These are phyloP conservation scores for Penicillium chermesinum DNA, from an alignment of 495 filamentous ascomycete species.

Conservation along the genomic window DNA sequence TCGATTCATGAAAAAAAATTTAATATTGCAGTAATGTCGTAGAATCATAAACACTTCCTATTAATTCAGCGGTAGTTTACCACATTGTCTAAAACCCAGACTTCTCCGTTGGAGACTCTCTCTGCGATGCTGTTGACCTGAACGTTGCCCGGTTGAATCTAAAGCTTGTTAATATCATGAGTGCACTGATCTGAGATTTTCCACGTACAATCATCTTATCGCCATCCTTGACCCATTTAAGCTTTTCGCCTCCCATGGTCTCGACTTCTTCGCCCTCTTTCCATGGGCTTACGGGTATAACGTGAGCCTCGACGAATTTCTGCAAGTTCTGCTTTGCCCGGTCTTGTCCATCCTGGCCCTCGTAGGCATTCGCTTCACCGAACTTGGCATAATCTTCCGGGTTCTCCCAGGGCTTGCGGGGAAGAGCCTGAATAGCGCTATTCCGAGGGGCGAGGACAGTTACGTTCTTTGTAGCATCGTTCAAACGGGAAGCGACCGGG, in stretches of 20 bases:
- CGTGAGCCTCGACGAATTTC: slow-evolving; percentile 82
- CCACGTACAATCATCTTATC: slow-evolving; percentile 63
- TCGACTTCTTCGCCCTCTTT: slow-evolving; percentile 64
- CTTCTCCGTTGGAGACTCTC: slow-evolving; percentile 78
- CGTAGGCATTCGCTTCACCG: slow-evolving; percentile 69
- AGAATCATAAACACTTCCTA: too few relatives aligned
- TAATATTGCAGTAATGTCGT: too few relatives aligned
- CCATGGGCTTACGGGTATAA: slow-evolving; percentile 77
- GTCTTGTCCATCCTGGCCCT: slow-evolving; percentile 71
- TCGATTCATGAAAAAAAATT: too few relatives aligned
- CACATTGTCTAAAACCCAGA: slow-evolving; percentile 68
- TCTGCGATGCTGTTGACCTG: slow-evolving; percentile 67
- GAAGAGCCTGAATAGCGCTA: slow-evolving; percentile 68
- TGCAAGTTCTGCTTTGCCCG: slow-evolving; percentile 73
- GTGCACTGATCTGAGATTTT: background rate
- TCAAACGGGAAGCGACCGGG: slow-evolving; percentile 62
- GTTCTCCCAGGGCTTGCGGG: slow-evolving; percentile 93
- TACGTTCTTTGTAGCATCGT: slow-evolving; percentile 64
- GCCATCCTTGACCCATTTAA: slow-evolving; percentile 78
- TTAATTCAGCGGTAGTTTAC: slow-evolving; percentile 49
- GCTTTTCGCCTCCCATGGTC: slow-evolving; percentile 62
- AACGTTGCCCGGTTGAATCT: slow-evolving; percentile 78
- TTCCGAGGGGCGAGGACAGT: slow-evolving; percentile 90
- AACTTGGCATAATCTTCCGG: slow-evolving; percentile 68
- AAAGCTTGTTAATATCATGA: slow-evolving; percentile 8